These are phyloP conservation scores for Nephelium lappaceum DNA, from an alignment of 345 rosid species.

Conservation along the genomic window DNA sequence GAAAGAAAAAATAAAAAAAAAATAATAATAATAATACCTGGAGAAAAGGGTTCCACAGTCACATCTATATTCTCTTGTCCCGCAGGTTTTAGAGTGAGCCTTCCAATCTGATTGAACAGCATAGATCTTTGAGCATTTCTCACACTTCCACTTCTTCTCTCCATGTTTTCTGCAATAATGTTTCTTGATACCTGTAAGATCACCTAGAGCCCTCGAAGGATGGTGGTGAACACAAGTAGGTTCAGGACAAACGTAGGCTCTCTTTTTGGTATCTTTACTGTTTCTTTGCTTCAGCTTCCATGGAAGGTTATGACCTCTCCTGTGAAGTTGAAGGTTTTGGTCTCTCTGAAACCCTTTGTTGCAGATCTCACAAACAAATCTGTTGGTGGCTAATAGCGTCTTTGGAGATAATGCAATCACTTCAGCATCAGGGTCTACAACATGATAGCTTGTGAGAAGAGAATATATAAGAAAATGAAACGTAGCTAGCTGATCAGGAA, in stretches of 20 bases:
- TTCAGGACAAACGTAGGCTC: slow-evolving; percentile 81
- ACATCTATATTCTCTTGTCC: slow-evolving; percentile 91
- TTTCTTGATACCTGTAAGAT: slow-evolving; percentile 95
- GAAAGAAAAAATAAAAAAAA: neutral
- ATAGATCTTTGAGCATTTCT: slow-evolving; percentile 84
- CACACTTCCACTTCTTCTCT: slow-evolving; percentile 97
- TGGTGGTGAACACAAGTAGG: slow-evolving; percentile 84
- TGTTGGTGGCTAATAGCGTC: slow-evolving; percentile 77
- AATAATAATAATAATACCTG: slow-evolving; percentile 46
- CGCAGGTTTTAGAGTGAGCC: slow-evolving; percentile 96
- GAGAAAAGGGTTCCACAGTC: slow-evolving; percentile 96
- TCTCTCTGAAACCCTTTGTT: slow-evolving; percentile 95
- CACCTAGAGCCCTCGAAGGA: slow-evolving; percentile 91
- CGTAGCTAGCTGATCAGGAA: neutral
- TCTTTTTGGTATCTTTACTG: slow-evolving; percentile 59
- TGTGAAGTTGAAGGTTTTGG: slow-evolving; percentile 93
- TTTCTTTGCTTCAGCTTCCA: slow-evolving; percentile 90
- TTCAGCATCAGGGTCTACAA: slow-evolving; percentile 88
- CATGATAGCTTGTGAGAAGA: neutral
- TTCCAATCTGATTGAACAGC: slow-evolving; percentile 99
- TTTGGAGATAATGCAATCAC: slow-evolving; percentile 89
- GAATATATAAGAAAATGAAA: neutral
- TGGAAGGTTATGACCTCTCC: slow-evolving; percentile 95
- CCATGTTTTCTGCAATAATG: slow-evolving; percentile 94
- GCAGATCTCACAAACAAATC: slow-evolving; percentile 95